Evolutionary conservation across 1,284 basidiomycete species (phyloP), one percentile per base, ranked within the genome.

Genomic region (Cutaneotrichosporon sp.): DNA sequence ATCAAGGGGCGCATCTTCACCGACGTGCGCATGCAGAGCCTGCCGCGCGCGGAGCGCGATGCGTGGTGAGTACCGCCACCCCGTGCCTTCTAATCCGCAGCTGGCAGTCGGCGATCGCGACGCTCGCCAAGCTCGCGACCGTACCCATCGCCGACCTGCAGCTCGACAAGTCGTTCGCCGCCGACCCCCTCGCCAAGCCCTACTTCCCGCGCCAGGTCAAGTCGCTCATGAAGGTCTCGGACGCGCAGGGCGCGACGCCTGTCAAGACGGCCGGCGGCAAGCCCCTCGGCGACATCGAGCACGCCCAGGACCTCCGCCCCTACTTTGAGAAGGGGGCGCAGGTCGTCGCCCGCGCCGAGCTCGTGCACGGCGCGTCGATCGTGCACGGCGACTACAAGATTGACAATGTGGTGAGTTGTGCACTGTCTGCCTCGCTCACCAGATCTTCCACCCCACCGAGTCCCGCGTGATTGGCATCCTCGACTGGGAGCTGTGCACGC

Each of bases 361-460:
- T 79, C 84, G 83, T 60, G 16, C 89, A 89, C 1, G 81, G 87
- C 56, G 85, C 90, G 38, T 71, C 72, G 10, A 73, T 80, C 5
- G 91, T 97, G 4, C 95, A 98, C 74, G 95, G 95, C 24, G 95
- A 98, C 78, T 98, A 92, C 77, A 99, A 99, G 80, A 84, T 97
- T 24, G 95, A 99, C 79, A 99, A 98, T 75, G 78, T 98, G 68
- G 74, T 75, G 54, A 29, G 53, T 54, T n/a, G 18, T n/a, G n/a
- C n/a, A n/a, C n/a, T 33, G n/a, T n/a, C n/a, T n/a, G n/a, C n/a
- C 20, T 18, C 27, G 43, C 54, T 20, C 7, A 42, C 8, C 54
- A 55, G 54, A 58, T 58, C 46, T 98, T 94, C 80, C 94, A 97
- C 73, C 90, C 91, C 0, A 93, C 89, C 2, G 89, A 97, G 79